These are phyloP conservation scores for Craterostigma plantagineum DNA, from an alignment of 257 asterid species.

Conservation along the genomic window DNA sequence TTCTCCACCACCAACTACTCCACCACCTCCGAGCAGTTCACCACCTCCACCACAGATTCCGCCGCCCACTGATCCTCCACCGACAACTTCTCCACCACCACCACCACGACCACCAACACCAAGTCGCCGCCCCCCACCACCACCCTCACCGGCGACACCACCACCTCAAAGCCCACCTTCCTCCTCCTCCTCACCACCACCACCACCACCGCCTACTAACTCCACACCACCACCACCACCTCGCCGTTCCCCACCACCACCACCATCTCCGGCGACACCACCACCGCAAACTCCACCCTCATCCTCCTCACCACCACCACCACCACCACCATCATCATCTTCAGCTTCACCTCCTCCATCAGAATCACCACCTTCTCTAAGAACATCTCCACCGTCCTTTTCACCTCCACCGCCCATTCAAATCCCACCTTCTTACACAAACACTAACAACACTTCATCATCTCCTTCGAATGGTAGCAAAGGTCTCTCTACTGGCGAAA, in stretches of 20 bases:
- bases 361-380: neutral
- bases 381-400: no score
- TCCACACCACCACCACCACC: constrained; percentile 12
- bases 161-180: constrained; percentile 3
- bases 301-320: no score
- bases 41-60: constrained; percentile 25
- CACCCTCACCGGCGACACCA: constrained; percentile 12
- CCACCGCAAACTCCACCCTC: no score
- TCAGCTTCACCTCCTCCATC: constrained; percentile 16
- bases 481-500: constrained; percentile 37
- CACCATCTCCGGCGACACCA: constrained; percentile 18
- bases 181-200: constrained; percentile 7
- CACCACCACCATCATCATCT: constrained; percentile 7
- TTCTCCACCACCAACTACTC: constrained; percentile 8
- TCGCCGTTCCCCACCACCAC: constrained; percentile 17
- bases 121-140: constrained; percentile 18
- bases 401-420: constrained; percentile 10
- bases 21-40: constrained; percentile 9
- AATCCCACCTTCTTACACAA: constrained; percentile 16
- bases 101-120: constrained; percentile 33
- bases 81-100: constrained; percentile 30
- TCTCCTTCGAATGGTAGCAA: constrained; percentile 13
- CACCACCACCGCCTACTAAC: constrained; percentile 26
- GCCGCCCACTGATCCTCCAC: constrained; percentile 21
- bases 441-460: constrained; percentile 16